Percentiles rank a stretch among this genome's conserved stretches.
phyloP scores from a whole-genome alignment of 75 land plant species.

The Sequoia sempervirens region DNA sequence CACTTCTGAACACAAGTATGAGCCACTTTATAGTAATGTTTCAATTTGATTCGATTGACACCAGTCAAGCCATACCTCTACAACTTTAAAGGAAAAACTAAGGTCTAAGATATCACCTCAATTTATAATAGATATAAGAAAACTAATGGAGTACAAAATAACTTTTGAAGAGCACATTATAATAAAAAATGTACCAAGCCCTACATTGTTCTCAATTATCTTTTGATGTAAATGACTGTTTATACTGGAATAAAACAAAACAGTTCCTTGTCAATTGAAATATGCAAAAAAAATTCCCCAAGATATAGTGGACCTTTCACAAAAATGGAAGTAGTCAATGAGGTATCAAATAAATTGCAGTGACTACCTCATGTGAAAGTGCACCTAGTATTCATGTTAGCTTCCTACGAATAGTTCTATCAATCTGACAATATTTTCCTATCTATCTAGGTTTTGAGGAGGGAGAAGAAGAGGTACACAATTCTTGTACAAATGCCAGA shows the following conservation, averaged over 20 bases:
- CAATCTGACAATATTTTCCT: neutral
- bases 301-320: neutral
- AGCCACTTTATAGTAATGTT: neutral
- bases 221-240: neutral
- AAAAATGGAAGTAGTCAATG: neutral
- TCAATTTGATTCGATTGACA: neutral
- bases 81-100: neutral
- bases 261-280: too few species aligned
- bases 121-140: neutral
- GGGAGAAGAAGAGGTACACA: neutral
- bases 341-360: neutral
- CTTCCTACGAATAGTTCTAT: neutral
- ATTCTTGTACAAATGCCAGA: neutral
- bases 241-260: neutral
- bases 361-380: neutral
- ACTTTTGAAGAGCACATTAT: neutral
- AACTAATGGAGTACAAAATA: neutral
- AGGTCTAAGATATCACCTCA: neutral
- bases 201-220: neutral
- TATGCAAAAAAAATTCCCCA: neutral
- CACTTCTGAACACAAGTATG: neutral
- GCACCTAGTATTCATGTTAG: neutral
- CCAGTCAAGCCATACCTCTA: neutral
- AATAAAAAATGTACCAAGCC: neutral
- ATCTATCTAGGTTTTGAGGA: neutral